These are phyloP conservation scores for Bolboschoenus planiculmis DNA, from an alignment of 176 grass and related monocot genomes.

Conservation along the genomic window DNA sequence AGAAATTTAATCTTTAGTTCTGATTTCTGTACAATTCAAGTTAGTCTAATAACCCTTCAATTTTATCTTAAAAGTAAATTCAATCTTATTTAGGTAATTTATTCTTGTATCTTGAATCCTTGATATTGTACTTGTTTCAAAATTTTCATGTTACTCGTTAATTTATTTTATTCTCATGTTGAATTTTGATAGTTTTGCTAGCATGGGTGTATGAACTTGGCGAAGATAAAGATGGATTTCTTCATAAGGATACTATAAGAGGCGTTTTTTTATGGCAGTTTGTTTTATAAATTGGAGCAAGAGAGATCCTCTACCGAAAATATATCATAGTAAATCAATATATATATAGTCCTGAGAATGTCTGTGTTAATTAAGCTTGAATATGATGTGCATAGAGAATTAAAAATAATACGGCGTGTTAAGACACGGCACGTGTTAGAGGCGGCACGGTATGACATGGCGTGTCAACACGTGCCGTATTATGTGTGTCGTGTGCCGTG, in stretches of 20 bases:
- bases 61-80: too few species aligned
- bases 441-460: too few species aligned
- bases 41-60: too few species aligned
- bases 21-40: not conserved
- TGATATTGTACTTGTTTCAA: too few species aligned
- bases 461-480: too few species aligned
- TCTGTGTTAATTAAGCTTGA: not conserved
- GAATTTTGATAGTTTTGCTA: not conserved
- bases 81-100: too few species aligned
- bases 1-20: not conserved
- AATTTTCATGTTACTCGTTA: too few species aligned
- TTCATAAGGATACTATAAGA: slow-evolving; percentile 45
- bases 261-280: slow-evolving; percentile 44
- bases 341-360: not conserved
- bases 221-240: not conserved
- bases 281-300: slow-evolving; percentile 46
- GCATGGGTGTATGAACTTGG: not conserved
- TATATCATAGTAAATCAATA: not conserved
- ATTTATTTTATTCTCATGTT: not conserved
- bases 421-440: too few species aligned
- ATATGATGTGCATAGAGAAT: not conserved
- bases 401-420: too few species aligned
- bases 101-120: too few species aligned
- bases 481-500: too few species aligned
- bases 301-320: not conserved